Conservation (phyloP, 2,329 filamentous ascomycete species). For the Aspergillus phoenicis region DNA sequence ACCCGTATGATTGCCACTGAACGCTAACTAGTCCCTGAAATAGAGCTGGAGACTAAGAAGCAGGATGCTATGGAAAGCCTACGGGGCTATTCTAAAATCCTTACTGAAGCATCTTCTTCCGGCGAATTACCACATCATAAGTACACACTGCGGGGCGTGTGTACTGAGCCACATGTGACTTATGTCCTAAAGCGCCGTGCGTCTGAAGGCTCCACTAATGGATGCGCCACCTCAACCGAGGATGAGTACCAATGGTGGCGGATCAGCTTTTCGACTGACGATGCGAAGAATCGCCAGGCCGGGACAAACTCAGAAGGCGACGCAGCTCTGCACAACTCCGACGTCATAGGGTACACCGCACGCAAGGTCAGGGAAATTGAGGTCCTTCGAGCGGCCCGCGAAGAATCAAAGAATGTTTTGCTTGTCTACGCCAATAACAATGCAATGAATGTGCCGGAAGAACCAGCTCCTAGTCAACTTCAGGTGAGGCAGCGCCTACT, state of each 20-base stretch:
- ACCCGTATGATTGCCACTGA: not conserved
- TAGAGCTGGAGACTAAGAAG: constrained; percentile 49
- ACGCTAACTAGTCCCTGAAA: constrained; percentile 15
- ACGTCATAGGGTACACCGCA: constrained; percentile 44
- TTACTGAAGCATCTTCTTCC: constrained; percentile 49
- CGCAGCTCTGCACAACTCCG: constrained; percentile 30
- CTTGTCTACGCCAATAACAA: constrained; percentile 62
- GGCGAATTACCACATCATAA: constrained; percentile 47
- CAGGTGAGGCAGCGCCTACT: constrained; percentile 33
- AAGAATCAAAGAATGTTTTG: constrained; percentile 56
- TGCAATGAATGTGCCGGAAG: constrained; percentile 40
- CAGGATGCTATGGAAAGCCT: constrained; percentile 46
- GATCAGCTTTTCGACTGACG: constrained; percentile 52
- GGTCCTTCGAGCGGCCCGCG: constrained; percentile 57
- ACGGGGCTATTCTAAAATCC: constrained; percentile 47
- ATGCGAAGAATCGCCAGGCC: constrained; percentile 41
- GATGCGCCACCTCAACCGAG: constrained; percentile 22
- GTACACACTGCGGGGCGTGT: constrained; percentile 61
- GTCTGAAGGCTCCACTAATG: constrained; percentile 21
- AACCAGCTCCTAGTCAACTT: constrained; percentile 38
- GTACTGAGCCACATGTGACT: constrained; percentile 59
- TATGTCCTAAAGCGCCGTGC: constrained; percentile 54
- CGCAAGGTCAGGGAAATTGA: constrained; percentile 53
- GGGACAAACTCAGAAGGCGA: constrained; percentile 25
- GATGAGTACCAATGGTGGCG: constrained; percentile 60